Conservation (phyloP, 352 stramenopile genomes). For the Phytopythium mirpurense region DNA sequence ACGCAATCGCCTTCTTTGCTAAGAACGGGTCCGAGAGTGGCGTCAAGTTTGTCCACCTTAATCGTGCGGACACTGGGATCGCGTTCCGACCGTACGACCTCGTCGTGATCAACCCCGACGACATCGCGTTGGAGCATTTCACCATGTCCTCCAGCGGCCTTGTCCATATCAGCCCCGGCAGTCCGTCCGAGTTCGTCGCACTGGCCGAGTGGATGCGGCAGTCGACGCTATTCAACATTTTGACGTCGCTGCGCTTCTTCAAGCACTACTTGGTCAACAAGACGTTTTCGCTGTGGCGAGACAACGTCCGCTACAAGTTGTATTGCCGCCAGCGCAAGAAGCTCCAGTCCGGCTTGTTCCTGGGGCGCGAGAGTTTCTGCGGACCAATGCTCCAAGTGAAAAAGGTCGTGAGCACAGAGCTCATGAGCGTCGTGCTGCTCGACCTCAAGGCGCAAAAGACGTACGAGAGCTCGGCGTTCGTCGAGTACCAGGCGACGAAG, state of each 20-base stretch:
- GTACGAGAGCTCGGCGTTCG: conserved; percentile 84
- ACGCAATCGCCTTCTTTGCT: conserved; percentile 93
- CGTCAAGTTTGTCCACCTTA: conserved; percentile 95
- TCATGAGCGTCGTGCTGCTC: conserved; percentile 77
- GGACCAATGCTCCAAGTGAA: conserved; percentile 86
- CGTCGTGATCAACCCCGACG: conserved; percentile 74
- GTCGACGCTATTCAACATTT: conserved; percentile 92
- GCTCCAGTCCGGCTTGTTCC: conserved; percentile 76
- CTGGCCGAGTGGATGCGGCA: conserved; percentile 94
- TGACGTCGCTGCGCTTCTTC: conserved; percentile 93
- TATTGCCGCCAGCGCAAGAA: conserved; percentile 88
- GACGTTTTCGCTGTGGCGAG: conserved; percentile 81
- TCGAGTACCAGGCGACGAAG: conserved; percentile 88
- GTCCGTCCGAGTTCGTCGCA: conserved; percentile 90
- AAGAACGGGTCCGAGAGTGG: conserved; percentile 87
- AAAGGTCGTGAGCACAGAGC: conserved; percentile 80
- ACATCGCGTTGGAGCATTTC: conserved; percentile 86
- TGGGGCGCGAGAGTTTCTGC: conserved; percentile 90
- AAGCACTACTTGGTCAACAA: conserved; percentile 94
- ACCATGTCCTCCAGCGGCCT: conserved; percentile 88
- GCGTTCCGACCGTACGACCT: conserved; percentile 92
- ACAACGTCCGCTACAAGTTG: conserved; percentile 89
- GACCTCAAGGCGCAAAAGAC: conserved; percentile 87
- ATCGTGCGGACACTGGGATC: conserved; percentile 61
- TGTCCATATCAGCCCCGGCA: conserved; percentile 63